A percentile compares a stretch with the other conserved stretches of the same genome.
These are phyloP conservation scores for Skeletonema menzelii DNA, from an alignment of 108 stramenopile genomes.

Conservation along the genomic window DNA sequence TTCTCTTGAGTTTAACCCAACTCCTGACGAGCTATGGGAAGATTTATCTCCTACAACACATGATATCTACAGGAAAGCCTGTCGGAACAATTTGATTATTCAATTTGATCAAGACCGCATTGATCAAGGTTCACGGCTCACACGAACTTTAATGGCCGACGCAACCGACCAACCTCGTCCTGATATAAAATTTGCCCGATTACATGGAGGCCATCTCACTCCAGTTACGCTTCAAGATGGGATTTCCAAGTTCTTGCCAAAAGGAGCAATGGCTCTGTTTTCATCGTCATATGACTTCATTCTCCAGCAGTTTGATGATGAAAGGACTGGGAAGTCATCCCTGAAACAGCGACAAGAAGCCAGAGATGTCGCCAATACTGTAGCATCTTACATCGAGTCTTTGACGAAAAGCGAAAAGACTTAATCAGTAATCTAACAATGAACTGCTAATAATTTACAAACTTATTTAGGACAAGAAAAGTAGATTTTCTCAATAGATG, in stretches of 20 bases:
- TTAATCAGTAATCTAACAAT: background rate
- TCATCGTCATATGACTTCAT: conserved; percentile 40
- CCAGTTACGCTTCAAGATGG: conserved; percentile 57
- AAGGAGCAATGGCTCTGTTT: conserved; percentile 17
- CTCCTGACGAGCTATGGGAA: conserved; percentile 77
- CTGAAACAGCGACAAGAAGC: conserved; percentile 23
- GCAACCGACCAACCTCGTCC: conserved; percentile 37
- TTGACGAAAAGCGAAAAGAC: background rate
- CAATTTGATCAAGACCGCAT: conserved; percentile 84
- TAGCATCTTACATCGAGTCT: conserved; percentile 30
- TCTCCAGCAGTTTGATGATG: conserved; percentile 35
- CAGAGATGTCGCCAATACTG: conserved; percentile 30
- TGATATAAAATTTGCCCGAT: conserved; percentile 74
- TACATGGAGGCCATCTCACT: conserved; percentile 78
- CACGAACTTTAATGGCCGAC: conserved; percentile 39
- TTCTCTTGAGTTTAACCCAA: conserved; percentile 76
- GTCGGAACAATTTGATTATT: conserved; percentile 72
- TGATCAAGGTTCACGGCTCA: conserved; percentile 78
- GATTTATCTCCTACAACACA: conserved; percentile 40
- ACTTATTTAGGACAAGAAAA: background rate
- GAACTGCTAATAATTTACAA: background rate
- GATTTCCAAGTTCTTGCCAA: conserved; percentile 22
- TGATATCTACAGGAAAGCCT: conserved; percentile 40
- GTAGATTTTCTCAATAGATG: background rate
- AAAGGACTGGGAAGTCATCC: conserved; percentile 27